phyloP scores from a whole-genome alignment of 192 early-diverging fungal genomes.

The Linnemannia zychae region DNA sequence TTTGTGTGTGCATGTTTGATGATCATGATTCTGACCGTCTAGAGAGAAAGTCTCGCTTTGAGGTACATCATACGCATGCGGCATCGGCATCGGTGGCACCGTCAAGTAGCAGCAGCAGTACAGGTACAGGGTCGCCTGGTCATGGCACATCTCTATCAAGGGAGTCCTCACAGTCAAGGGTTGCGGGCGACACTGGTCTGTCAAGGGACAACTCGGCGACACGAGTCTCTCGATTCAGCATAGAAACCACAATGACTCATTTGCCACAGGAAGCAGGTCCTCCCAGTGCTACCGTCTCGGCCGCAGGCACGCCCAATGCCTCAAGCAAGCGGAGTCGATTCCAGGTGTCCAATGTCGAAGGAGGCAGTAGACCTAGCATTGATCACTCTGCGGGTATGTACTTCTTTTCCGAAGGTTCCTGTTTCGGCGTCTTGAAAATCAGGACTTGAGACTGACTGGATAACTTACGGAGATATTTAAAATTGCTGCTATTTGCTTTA shows the following conservation, averaged over 20 bases:
- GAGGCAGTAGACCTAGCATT: not conserved
- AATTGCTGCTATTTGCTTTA: not conserved
- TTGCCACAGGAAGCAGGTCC: not conserved
- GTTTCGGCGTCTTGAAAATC: not conserved
- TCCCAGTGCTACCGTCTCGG: conserved; percentile 11
- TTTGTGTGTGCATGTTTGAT: not conserved
- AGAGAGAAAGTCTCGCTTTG: conserved; percentile 59
- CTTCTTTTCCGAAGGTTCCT: not conserved
- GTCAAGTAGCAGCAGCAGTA: not conserved
- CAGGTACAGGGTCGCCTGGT: conserved; percentile 15
- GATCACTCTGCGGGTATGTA: conserved; percentile 13
- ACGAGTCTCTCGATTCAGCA: conserved; percentile 36
- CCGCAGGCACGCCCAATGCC: conserved; percentile 22
- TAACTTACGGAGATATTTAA: not conserved
- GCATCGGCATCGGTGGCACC: conserved; percentile 7
- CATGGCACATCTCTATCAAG: conserved; percentile 33
- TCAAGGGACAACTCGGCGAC: conserved; percentile 31
- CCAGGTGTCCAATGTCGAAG: conserved; percentile 49
- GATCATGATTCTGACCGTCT: not conserved
- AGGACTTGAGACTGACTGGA: not conserved
- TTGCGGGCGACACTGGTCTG: conserved; percentile 15
- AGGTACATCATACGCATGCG: conserved; percentile 31
- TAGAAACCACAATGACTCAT: conserved; percentile 18
- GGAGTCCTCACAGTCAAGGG: conserved; percentile 31
- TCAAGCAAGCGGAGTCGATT: conserved; percentile 47